Conservation (phyloP, 306 rosid genomes). For the Vigna hirtella region DNA sequence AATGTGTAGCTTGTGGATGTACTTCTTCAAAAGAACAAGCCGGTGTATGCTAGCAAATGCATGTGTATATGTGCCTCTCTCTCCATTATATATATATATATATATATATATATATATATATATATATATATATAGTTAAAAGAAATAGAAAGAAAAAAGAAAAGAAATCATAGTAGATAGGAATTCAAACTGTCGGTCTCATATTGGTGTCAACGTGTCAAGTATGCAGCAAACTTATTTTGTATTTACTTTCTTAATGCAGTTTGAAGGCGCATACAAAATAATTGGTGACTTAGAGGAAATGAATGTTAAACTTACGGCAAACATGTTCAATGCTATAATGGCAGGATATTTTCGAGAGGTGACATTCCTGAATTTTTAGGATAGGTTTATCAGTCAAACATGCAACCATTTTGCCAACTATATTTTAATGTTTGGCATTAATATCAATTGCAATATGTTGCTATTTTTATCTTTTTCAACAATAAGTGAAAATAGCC, state of each 20-base stretch:
- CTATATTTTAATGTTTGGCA: conserved; percentile 33
- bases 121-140: no score
- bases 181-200: not conserved
- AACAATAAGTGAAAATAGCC: conserved; percentile 14
- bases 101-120: no score
- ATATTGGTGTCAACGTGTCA: not conserved
- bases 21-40: no score
- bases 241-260: conserved; percentile 42
- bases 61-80: no score
- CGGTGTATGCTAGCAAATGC: no score
- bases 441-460: conserved; percentile 27
- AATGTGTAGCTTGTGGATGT: no score
- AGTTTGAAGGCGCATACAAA: conserved; percentile 74
- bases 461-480: conserved; percentile 12
- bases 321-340: conserved; percentile 78
- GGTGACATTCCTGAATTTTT: conserved; percentile 59
- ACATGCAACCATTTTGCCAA: conserved; percentile 35
- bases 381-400: not conserved
- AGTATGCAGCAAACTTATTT: conserved; percentile 8
- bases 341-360: conserved; percentile 91
- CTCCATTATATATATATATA: no score
- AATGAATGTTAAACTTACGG: conserved; percentile 56
- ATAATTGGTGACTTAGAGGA: conserved; percentile 63
- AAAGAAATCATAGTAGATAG: not conserved
- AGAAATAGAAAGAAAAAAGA: not conserved